Evolutionary conservation across 805 yeast genomes (phyloP), one percentile per base, ranked within the genome.

Genomic region (Yamadazyma phyllophila): DNA sequence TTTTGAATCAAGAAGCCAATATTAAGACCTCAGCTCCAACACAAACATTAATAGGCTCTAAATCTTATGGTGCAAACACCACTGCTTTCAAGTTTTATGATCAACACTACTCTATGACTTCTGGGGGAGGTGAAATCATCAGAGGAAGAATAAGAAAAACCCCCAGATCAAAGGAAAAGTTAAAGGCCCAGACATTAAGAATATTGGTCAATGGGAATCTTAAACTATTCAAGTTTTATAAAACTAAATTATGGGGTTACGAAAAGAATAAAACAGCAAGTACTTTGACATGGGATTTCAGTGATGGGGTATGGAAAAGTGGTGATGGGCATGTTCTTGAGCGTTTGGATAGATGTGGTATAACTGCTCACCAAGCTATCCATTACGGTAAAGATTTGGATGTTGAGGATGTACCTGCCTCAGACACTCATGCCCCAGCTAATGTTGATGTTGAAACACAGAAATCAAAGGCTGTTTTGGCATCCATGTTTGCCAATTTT

Each of bases 171-270:
- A 48, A 51, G 4, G 46, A 46, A n/a, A 74, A 73, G 47, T 50
- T 76, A 32, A 74, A 76, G 45, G 69, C 74, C 43, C 77, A 83
- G 51, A 83, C 95, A 0, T 71, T 88, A 51, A 74, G 97, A 54
- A 74, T 85, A 2, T 72, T 69, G 49, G 73, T 78, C 47, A 80
- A 77, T 56, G 88, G 83, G 6, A 76, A 65, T 38, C 65, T 80
- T 43, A 82, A 78, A 62, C 70, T 71, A 4, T 65, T 85, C 46
- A 79, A 78, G 54, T 71, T 83, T 53, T 77, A 76, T 55, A 89
- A 90, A 66, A 80, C 83, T 27, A 90, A 90, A 60, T 74, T 94
- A 34, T 92, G 99, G 99, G 98, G 98, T 2, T 76, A 80, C 49
- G 90, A 86, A 53, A 87, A 86, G 66, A 76, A 79, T 51, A 83